Base-by-base conservation (phyloP, 208 protist species). In the Zelonia costaricensis region DNA sequence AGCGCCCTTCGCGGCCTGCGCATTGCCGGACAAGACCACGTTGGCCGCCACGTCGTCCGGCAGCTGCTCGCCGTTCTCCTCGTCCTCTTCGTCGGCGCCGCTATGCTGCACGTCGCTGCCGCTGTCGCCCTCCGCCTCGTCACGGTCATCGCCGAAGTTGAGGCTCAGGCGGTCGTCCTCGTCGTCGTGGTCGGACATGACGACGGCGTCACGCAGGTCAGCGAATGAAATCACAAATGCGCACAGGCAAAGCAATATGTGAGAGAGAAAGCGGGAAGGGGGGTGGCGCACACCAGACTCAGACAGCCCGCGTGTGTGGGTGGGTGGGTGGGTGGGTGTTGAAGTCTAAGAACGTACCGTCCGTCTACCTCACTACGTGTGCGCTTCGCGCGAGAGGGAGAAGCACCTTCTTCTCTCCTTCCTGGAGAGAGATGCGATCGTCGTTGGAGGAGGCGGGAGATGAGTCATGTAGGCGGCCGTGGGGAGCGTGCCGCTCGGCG, bases 111-210 rank as follows among this genome's bases (percentile, higher is more conserved):
- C 18, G 5, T 59, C 53, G n/a, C 53, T 59, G 16, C 53, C 33
- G 39, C 52, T 57, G 35, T 51, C 16, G 23, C 18, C 49, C 15
- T n/a, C n/a, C 9, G 15, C 61, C 36, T 80, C 80, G 13, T 78
- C 69, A 30, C 73, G 65, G 62, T 79, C 71, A 36, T 74, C 76
- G 23, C 82, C 78, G 4, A 84, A 71, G 45, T 80, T 82, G 42
- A 81, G 62, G 48, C 82, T 88, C 27, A 88, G 66, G 48, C 71
- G 77, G 28, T 84, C 82, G 44, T 85, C 79, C 20, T 84, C 76
- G 42, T 82, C 75, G 49, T 80, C 74, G 47, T 51, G 68, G 36
- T 82, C 78, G 5, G 75, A 85, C 78, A 88, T 82, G 16, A 22
- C 6, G 25, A 15, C 3, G 2, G 36, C 8, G 16, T 38, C 10